Conservation (phyloP, 169 alveolate genomes). For the Cardiosporidium cionae region DNA sequence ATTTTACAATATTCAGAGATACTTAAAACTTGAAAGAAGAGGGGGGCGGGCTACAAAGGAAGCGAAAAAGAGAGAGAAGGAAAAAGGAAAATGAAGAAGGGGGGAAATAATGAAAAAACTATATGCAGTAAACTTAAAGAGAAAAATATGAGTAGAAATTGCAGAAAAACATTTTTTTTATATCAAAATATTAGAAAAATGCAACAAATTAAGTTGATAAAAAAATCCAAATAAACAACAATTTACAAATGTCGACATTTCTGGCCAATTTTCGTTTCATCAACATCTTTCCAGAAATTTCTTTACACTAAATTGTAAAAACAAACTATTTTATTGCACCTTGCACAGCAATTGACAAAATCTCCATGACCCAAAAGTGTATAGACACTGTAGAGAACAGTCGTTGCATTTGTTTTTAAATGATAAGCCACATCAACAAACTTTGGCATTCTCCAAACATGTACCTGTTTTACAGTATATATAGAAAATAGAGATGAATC, state of each 20-base stretch:
- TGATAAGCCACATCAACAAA: conserved; percentile 2
- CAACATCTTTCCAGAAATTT: neutral
- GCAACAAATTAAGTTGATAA: neutral
- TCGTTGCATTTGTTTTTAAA: neutral
- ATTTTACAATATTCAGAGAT: too few species aligned
- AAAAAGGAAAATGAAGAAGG: too few species aligned
- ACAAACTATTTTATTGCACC: neutral
- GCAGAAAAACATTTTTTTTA: too few species aligned
- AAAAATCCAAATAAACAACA: neutral
- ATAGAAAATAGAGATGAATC: too few species aligned
- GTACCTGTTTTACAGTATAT: too few species aligned
- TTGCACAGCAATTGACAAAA: conserved; percentile 26
- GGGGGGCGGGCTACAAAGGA: too few species aligned
- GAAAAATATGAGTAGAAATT: too few species aligned
- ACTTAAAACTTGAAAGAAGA: too few species aligned
- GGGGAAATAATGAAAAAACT: too few species aligned
- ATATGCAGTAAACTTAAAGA: too few species aligned
- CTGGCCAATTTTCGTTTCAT: neutral
- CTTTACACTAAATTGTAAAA: neutral
- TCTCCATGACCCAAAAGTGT: conserved; percentile 15
- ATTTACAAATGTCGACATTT: neutral
- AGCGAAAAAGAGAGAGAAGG: too few species aligned
- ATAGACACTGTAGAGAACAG: neutral
- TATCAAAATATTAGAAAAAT: too few species aligned
- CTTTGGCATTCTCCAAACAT: conserved; percentile 19